Conservation (phyloP, 345 rosid species). For the Populus ilicifolia region DNA sequence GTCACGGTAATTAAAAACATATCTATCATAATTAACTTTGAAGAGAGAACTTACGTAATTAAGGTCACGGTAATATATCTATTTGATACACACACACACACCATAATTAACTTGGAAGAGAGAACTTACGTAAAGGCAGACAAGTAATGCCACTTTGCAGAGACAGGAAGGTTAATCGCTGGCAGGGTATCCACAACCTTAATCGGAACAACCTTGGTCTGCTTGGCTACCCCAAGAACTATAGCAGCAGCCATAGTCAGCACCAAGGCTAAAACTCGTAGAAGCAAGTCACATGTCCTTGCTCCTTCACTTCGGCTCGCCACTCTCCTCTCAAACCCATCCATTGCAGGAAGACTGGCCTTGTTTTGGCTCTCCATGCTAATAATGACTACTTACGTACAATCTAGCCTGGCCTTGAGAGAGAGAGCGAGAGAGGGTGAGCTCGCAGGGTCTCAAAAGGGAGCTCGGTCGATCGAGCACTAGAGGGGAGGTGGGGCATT, state of each 20-base stretch:
- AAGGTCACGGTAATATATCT: too few species aligned
- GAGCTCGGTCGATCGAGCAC: background rate
- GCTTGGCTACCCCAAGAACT: constrained; percentile 48
- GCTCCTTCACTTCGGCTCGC: background rate
- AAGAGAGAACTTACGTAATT: constrained; percentile 46
- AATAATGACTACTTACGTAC: too few species aligned
- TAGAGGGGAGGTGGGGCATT: background rate
- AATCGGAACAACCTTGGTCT: constrained; percentile 41
- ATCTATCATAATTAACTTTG: too few species aligned
- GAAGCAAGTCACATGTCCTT: background rate
- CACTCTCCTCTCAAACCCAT: background rate
- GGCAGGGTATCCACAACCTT: constrained; percentile 42
- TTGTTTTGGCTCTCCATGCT: background rate
- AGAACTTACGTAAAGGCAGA: constrained; percentile 64
- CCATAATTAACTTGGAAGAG: background rate
- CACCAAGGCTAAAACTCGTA: constrained; percentile 49
- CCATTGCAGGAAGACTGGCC: background rate
- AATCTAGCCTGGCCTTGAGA: too few species aligned
- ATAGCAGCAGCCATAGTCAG: constrained; percentile 48
- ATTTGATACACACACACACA: too few species aligned
- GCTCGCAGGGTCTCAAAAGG: too few species aligned
- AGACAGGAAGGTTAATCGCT: constrained; percentile 41
- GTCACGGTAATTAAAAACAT: too few species aligned
- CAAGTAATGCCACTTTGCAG: constrained; percentile 53
- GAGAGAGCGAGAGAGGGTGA: too few species aligned